phyloP scores from a whole-genome alignment of 768 basidiomycete species.

The Mycena vulgaris region DNA sequence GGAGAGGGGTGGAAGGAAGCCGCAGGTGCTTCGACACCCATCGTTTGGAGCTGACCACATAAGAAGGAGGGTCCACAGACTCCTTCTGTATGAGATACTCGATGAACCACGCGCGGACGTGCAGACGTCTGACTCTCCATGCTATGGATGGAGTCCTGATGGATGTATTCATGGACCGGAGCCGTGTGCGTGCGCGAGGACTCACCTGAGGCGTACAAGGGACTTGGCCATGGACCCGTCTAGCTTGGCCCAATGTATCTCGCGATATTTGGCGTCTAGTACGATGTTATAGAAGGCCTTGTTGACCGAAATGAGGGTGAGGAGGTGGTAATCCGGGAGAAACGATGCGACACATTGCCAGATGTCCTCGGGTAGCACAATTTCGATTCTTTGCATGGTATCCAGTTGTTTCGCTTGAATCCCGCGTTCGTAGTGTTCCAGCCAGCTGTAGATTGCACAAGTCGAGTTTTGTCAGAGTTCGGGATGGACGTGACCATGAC shows the following conservation, averaged over 20 bases:
- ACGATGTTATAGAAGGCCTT: conserved; percentile 50
- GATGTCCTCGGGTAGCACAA: conserved; percentile 48
- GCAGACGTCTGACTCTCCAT: conserved; percentile 50
- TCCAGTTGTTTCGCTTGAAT: too few species aligned
- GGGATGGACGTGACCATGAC: too few species aligned
- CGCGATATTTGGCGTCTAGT: conserved; percentile 49
- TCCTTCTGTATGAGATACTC: conserved; percentile 45
- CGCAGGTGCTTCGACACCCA: conserved; percentile 25
- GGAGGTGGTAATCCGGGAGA: conserved; percentile 31
- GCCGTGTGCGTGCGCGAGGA: not conserved
- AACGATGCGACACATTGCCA: conserved; percentile 51
- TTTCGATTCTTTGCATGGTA: conserved; percentile 3
- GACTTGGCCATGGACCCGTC: conserved; percentile 45
- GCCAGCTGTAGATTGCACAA: too few species aligned
- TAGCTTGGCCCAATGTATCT: conserved; percentile 51
- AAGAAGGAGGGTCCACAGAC: conserved; percentile 8
- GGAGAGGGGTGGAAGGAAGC: conserved; percentile 6
- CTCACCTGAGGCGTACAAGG: conserved; percentile 51
- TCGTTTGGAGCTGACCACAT: conserved; percentile 11
- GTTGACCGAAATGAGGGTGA: conserved; percentile 49
- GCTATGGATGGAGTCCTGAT: conserved; percentile 52
- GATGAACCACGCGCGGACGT: conserved; percentile 59
- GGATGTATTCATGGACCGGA: too few species aligned
- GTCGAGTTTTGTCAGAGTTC: too few species aligned
- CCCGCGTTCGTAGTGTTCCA: too few species aligned